These are phyloP conservation scores for Trifolium dubium DNA, from an alignment of 306 rosid genomes.

Conservation along the genomic window DNA sequence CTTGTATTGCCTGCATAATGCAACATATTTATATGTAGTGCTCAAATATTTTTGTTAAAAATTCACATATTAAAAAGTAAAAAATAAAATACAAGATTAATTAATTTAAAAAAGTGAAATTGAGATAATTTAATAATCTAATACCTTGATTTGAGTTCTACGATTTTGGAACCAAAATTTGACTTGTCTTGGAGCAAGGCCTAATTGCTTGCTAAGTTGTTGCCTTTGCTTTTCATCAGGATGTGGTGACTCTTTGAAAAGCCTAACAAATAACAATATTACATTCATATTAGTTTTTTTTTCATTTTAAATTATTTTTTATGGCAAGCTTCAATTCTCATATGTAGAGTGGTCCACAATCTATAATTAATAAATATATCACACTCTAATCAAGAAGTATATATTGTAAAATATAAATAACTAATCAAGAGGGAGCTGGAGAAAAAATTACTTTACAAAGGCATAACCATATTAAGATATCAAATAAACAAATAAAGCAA, in stretches of 20 bases:
- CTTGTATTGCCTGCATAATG: constrained; percentile 81
- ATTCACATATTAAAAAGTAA: not conserved
- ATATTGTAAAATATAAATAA: not conserved
- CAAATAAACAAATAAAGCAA: constrained; percentile 46
- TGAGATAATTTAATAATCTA: not conserved
- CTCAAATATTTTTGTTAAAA: not conserved
- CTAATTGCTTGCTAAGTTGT: constrained; percentile 88
- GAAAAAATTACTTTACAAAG: not conserved
- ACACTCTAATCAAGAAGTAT: not conserved
- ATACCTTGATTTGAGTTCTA: constrained; percentile 96
- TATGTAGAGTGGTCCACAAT: constrained; percentile 26
- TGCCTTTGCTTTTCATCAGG: constrained; percentile 99
- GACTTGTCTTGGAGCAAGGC: constrained; percentile 95
- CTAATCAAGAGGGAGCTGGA: constrained; percentile 5
- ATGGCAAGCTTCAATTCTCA: constrained; percentile 1
- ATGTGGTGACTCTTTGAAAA: constrained; percentile 96
- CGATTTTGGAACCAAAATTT: constrained; percentile 99
- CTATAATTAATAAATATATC: not conserved
- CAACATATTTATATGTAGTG: not conserved
- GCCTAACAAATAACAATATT: constrained; percentile 66
- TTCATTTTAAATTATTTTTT: not conserved
- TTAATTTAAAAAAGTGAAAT: no score
- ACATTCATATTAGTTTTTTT: constrained; percentile 26
- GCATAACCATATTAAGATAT: not conserved
- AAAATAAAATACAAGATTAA: not conserved